Conservation (phyloP, 177 flowering plant genomes). For the Tripterygium wilfordii region DNA sequence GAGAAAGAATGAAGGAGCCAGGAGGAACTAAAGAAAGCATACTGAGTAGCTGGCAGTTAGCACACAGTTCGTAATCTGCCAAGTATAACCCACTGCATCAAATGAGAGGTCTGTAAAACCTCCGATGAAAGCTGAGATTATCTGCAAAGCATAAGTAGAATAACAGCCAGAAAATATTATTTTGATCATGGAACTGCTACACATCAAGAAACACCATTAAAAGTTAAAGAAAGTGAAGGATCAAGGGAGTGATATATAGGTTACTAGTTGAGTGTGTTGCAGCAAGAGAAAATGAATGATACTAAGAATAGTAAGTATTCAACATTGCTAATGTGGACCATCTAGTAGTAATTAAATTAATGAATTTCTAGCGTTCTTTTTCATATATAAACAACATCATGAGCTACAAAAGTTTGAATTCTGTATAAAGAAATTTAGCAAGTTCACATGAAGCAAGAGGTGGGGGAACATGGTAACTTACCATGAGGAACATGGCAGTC, state of each 20-base stretch:
- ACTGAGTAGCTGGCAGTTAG: constrained; percentile 86
- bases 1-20: no score
- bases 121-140: constrained; percentile 67
- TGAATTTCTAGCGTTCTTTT: no score
- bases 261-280: background rate
- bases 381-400: no score
- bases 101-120: constrained; percentile 84
- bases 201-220: background rate
- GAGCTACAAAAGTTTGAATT: no score
- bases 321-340: no score
- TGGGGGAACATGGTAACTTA: constrained; percentile 10
- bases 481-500: constrained; percentile 82
- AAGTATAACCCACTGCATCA: constrained; percentile 55
- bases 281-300: no score
- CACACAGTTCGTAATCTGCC: constrained; percentile 70
- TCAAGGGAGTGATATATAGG: background rate
- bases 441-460: background rate
- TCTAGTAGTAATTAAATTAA: no score
- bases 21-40: constrained; percentile 12
- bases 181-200: no score
- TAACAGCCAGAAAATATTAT: no score
- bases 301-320: no score
- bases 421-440: background rate
- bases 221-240: background rate
- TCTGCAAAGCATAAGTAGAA: constrained; percentile 30